phyloP scores from a whole-genome alignment of 2,329 filamentous ascomycete species.

The Calonectria pseudoreteaudii region DNA sequence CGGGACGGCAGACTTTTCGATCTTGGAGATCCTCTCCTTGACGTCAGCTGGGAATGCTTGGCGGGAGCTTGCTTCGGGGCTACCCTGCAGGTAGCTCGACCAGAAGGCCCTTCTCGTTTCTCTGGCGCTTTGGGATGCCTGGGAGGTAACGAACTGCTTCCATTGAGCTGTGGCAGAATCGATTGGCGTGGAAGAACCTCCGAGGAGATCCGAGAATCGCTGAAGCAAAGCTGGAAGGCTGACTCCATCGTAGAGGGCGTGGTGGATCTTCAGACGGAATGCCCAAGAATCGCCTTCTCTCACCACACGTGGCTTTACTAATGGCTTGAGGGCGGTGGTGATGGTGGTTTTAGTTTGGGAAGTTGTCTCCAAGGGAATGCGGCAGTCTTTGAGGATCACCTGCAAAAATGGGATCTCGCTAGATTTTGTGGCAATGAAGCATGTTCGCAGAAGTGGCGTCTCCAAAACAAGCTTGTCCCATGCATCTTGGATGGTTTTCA shows the following conservation, averaged over 20 bases:
- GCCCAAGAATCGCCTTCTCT: constrained; percentile 37
- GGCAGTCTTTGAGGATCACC: constrained; percentile 57
- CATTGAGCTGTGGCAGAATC: constrained; percentile 39
- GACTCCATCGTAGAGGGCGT: constrained; percentile 89
- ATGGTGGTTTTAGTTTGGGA: neutral
- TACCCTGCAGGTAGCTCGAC: constrained; percentile 52
- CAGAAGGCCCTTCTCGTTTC: constrained; percentile 52
- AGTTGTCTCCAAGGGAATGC: constrained; percentile 15
- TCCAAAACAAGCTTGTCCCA: constrained; percentile 71
- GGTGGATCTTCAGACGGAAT: constrained; percentile 76
- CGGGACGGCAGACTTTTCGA: constrained; percentile 61
- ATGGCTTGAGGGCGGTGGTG: constrained; percentile 10
- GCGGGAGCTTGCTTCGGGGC: neutral
- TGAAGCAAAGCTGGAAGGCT: constrained; percentile 76
- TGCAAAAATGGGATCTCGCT: constrained; percentile 70
- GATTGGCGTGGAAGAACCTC: neutral
- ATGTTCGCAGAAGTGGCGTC: constrained; percentile 76
- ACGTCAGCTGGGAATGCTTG: neutral
- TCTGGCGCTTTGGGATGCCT: constrained; percentile 7
- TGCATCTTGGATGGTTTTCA: constrained; percentile 61
- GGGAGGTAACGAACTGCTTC: constrained; percentile 37
- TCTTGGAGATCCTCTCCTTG: constrained; percentile 43
- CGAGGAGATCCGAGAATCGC: constrained; percentile 34
- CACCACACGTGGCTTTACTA: constrained; percentile 25
- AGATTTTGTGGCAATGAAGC: constrained; percentile 66